These are phyloP conservation scores for Huntiella savannae DNA, from an alignment of 2,329 filamentous ascomycete genomes.

Conservation along the genomic window DNA sequence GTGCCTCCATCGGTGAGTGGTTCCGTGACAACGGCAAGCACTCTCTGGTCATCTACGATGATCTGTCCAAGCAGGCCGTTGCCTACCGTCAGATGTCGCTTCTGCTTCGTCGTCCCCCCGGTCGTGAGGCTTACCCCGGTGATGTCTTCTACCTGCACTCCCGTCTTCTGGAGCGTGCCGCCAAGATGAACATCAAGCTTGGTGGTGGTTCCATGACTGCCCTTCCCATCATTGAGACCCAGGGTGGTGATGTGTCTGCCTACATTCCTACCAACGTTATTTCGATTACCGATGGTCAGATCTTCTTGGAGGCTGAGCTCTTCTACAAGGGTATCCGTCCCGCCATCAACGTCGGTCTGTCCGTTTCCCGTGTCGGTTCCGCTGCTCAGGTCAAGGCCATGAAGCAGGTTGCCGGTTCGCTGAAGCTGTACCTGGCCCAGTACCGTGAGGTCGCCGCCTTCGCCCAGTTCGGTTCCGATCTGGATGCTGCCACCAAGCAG, in stretches of 20 bases:
- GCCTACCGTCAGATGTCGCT: conserved; percentile 99
- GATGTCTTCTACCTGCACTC: conserved; percentile 99
- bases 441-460: conserved; percentile 99
- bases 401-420: conserved; percentile 99
- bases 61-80: conserved; percentile 94
- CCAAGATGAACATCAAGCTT: conserved; percentile 95
- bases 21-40: conserved; percentile 80
- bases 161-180: conserved; percentile 95
- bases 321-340: conserved; percentile 99
- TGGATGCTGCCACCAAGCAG: conserved; percentile 98
- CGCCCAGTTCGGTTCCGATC: conserved; percentile 98
- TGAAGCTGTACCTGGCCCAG: conserved; percentile 99
- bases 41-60: conserved; percentile 78
- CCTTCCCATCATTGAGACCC: conserved; percentile 95
- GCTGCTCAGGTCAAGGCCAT: conserved; percentile 99
- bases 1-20: conserved; percentile 40
- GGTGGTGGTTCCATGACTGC: conserved; percentile 94
- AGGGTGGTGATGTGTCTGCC: conserved; percentile 98
- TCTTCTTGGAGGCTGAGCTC: conserved; percentile 97
- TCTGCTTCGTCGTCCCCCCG: conserved; percentile 87
- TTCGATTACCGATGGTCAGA: conserved; percentile 98
- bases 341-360: conserved; percentile 99
- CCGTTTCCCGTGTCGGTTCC: conserved; percentile 98
- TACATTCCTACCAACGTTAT: conserved; percentile 99
- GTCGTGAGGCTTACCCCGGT: conserved; percentile 98